Evolutionary conservation across 257 asterid species (phyloP).

Genomic region (Anisodus tanguticus): DNA sequence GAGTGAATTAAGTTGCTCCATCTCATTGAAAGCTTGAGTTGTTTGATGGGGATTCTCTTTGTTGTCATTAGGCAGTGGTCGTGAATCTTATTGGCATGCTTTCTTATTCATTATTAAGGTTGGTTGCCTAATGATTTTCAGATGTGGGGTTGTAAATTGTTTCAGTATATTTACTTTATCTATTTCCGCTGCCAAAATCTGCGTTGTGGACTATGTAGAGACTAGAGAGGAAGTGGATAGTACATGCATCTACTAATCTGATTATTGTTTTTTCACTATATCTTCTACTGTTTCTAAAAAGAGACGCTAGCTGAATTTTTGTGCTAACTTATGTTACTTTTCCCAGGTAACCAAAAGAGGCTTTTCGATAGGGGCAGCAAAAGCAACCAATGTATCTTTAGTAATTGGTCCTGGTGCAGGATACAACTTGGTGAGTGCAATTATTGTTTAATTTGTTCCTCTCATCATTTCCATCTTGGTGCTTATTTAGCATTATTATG

Average conservation of each 20-base stretch:
- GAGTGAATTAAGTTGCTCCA: no score
- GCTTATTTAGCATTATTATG: conserved; percentile 5
- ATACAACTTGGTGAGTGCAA: conserved; percentile 70
- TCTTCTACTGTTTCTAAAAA: background rate
- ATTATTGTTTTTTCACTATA: background rate
- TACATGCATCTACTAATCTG: background rate
- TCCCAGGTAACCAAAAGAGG: conserved; percentile 74
- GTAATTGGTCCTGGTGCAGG: conserved; percentile 95
- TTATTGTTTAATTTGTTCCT: background rate
- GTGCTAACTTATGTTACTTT: background rate
- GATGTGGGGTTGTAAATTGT: background rate
- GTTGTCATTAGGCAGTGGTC: no score
- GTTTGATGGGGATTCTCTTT: no score
- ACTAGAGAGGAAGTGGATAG: background rate
- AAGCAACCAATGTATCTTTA: conserved; percentile 49
- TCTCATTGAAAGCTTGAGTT: no score
- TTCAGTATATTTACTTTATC: background rate
- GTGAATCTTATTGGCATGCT: background rate
- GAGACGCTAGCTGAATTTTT: background rate
- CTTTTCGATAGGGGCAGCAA: conserved; percentile 77
- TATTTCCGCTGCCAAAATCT: background rate
- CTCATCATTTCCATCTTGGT: background rate
- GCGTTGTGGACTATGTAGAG: background rate
- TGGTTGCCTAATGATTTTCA: background rate
- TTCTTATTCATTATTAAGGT: background rate